Conservation (phyloP, 83 land plant genomes). For the Diphasiastrum complanatum region DNA sequence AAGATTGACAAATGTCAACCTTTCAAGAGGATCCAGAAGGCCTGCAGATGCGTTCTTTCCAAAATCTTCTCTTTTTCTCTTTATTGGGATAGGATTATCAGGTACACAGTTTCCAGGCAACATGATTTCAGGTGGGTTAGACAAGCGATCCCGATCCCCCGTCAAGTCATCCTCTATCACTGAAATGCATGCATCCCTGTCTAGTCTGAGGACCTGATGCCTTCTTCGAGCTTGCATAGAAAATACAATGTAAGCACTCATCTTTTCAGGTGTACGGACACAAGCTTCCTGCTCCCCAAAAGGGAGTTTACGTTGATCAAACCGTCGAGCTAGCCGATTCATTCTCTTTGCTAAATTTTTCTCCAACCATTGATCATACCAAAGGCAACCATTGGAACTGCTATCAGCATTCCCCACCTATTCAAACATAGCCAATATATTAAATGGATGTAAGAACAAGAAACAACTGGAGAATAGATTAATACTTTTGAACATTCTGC, state of each 20-base stretch:
- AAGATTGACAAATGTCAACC: slow-evolving; percentile 27
- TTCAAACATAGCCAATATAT: too few species aligned
- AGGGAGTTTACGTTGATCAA: slow-evolving; percentile 38
- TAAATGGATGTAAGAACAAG: too few species aligned
- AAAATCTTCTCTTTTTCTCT: not conserved
- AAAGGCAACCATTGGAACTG: too few species aligned
- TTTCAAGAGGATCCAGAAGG: slow-evolving; percentile 47
- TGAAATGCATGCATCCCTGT: not conserved
- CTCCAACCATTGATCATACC: slow-evolving; percentile 52
- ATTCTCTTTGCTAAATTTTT: slow-evolving; percentile 34
- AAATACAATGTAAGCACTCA: slow-evolving; percentile 46
- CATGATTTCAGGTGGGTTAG: slow-evolving; percentile 56
- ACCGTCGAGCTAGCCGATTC: slow-evolving; percentile 32
- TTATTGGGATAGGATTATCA: slow-evolving; percentile 46
- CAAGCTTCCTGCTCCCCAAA: slow-evolving; percentile 46
- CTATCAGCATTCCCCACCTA: too few species aligned
- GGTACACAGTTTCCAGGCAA: slow-evolving; percentile 67
- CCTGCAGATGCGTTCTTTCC: slow-evolving; percentile 29
- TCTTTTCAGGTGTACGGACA: slow-evolving; percentile 56
- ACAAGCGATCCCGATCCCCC: slow-evolving; percentile 39
- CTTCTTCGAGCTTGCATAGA: slow-evolving; percentile 42
- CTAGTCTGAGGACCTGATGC: slow-evolving; percentile 28
- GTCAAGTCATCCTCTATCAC: slow-evolving; percentile 17
- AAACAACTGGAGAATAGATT: too few species aligned
- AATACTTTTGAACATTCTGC: too few species aligned